Evolutionary conservation across 2,329 filamentous ascomycete genomes (phyloP).

Genomic region (Thermoascus crustaceus): DNA sequence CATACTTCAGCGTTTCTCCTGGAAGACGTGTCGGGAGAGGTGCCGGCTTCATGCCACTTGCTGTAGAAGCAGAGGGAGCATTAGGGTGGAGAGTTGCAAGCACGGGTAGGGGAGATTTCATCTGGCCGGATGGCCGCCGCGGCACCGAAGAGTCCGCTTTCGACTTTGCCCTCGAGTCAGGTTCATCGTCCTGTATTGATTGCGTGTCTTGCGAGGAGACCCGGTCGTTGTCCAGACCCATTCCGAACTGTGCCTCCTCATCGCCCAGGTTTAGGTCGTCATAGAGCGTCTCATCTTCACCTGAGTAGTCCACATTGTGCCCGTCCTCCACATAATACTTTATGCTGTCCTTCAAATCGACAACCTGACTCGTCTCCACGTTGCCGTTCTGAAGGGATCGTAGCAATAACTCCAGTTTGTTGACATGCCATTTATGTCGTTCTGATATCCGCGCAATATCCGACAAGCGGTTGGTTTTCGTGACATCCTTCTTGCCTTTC

Average conservation of each 20-base stretch:
- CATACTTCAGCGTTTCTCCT: constrained; percentile 90
- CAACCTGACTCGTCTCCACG: constrained; percentile 78
- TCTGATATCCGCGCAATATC: constrained; percentile 80
- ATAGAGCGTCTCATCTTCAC: constrained; percentile 87
- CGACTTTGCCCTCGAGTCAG: constrained; percentile 55
- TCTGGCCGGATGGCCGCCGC: constrained; percentile 74
- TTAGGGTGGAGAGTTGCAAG: constrained; percentile 76
- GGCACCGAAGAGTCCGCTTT: constrained; percentile 51
- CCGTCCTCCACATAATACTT: constrained; percentile 91
- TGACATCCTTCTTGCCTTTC: constrained; percentile 81
- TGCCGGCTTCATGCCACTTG: constrained; percentile 80
- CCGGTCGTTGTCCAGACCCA: constrained; percentile 71
- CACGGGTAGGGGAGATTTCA: constrained; percentile 90
- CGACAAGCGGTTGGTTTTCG: constrained; percentile 78
- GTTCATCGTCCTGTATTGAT: constrained; percentile 76
- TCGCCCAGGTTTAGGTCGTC: constrained; percentile 88
- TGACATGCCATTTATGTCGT: constrained; percentile 92
- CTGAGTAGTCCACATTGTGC: constrained; percentile 75
- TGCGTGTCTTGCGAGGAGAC: constrained; percentile 93
- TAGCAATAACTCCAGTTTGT: constrained; percentile 82
- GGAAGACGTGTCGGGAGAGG: constrained; percentile 74
- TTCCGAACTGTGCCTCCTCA: constrained; percentile 80
- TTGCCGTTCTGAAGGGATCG: constrained; percentile 87
- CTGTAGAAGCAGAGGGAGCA: constrained; percentile 39
- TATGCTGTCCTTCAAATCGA: constrained; percentile 83